Evolutionary conservation across 2,329 filamentous ascomycete species (phyloP), one percentile per base, ranked within the genome.

Genomic region (Tricladium varicosporioides): DNA sequence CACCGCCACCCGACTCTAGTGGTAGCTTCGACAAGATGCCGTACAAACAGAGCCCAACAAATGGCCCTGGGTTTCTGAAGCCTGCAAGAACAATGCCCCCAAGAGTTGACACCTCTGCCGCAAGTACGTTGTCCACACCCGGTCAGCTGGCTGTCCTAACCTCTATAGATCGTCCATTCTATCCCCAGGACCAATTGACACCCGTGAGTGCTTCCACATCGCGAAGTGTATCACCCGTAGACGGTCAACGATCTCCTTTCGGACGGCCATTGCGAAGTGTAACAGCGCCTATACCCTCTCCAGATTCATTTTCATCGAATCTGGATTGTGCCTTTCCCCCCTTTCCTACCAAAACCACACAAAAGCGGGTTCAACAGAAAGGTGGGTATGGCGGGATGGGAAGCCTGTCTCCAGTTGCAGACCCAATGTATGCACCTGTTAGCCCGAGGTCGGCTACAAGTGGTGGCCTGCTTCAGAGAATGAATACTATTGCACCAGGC

Each of bases 401-500:
- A 45, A 48, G 53, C 0, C 60, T 48, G 22, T 54, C 57, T 52
- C 57, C 58, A 10, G 75, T 76, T 40, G 53, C 61, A n/a, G 75
- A 77, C 51, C 65, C 71, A 40, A 69, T 65, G 57, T 78, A 78
- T 65, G 78, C 78, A 18, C 75, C 79, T 3, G 70, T 76, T 16
- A 84, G 77, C 60, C 81, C 82, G 22, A 70, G 70, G 33, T 68
- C 67, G 1, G 71, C 72, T 62, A 74, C 69, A 15, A 73, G 72
- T 57, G 73, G 70, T 49, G 76, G 71, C 52, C 65, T 90, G 27
- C 66, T 88, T 63, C 79, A 82, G 60, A 80, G 84, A 51, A 83
- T 89, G 78, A 81, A 89, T 63, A 80, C 75, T 8, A 86, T 89
- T 66, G 78, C 83, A 1, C 83, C 86, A 1, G 86, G 85, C 0